Evolutionary conservation across 176 grass and related monocot genomes (phyloP).

Genomic region (Phoenix dactylifera): DNA sequence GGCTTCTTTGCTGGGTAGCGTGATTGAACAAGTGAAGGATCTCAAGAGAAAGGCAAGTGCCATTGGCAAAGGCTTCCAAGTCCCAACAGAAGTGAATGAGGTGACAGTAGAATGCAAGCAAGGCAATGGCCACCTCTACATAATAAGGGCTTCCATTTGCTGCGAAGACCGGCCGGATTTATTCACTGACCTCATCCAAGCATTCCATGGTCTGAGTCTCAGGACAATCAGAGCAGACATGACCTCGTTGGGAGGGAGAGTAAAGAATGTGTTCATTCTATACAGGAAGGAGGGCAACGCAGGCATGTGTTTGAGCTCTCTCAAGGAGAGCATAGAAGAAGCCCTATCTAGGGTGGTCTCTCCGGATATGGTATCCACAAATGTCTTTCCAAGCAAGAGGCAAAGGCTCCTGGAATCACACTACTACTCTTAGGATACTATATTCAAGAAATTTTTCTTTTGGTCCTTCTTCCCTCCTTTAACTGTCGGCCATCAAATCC

Average conservation of each 20-base stretch:
- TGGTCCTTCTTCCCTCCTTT: too few relatives aligned
- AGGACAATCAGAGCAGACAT: conserved; percentile 11
- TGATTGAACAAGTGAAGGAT: conserved; percentile 52
- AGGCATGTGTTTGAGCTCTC: not conserved
- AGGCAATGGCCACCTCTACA: not conserved
- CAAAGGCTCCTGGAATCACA: not conserved
- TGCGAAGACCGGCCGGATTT: conserved; percentile 11
- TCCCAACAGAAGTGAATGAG: conserved; percentile 7
- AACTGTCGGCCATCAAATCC: too few relatives aligned
- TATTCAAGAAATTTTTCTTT: too few relatives aligned
- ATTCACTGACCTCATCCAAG: not conserved
- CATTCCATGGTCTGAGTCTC: not conserved
- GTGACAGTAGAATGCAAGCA: conserved; percentile 1
- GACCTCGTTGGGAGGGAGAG: conserved; percentile 1
- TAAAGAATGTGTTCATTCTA: conserved; percentile 3
- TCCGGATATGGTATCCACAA: not conserved
- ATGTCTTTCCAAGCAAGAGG: not conserved
- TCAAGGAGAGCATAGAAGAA: conserved; percentile 4
- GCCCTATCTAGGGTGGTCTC: not conserved
- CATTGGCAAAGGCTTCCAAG: not conserved
- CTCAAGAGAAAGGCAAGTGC: conserved; percentile 40
- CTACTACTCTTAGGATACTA: too few relatives aligned
- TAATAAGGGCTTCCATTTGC: conserved; percentile 16
- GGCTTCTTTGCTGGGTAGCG: conserved; percentile 46
- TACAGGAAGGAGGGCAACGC: not conserved